Base-by-base conservation (phyloP, 108 stramenopile species). In the Asterionellopsis glacialis region DNA sequence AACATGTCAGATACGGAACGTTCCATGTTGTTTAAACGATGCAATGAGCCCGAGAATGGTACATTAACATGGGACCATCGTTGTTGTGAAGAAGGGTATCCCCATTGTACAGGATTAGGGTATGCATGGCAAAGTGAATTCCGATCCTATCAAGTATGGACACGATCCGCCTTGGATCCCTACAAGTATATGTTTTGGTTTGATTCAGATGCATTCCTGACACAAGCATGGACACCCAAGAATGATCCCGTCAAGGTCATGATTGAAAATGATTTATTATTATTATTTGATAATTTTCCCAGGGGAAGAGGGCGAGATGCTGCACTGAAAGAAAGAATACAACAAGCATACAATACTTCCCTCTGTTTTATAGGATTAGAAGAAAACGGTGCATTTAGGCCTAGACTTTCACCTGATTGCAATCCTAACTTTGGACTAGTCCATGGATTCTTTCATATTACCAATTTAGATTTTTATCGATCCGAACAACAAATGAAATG, bases 401-500 rank as follows among this genome's bases (percentile, higher is more conserved):
- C 27, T 5, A 5, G 18, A 51, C 11, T 33, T 2, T 33, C 33
- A 33, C 33, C 33, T 7, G 33, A 33, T 33, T 33, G 33, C 33
- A 7, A 7, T 33, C 27, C 16, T 1, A 28, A 38, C 25, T 33
- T 62, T 22, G 12, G 24, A 21, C 43, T 71, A 51, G 57, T 81
- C 1, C 72, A 81, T 57, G 80, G 80, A 23, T 77, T 74, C 41
- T 66, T 70, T 51, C 76, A 81, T 51, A 64, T 81, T 28, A 81
- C 75, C 21, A 64, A 74, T 57, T 41, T 81, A 12, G 75, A 81
- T 44, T 76, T 76, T 56, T 81, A 67, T 56, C 61, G 81, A 41
- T 50, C 48, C 19, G 26, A 43, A 14, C 52, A 23, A 9, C 59
- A 67, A 0, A 25, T 65, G 14, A 47, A 39, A 41, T 61, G 63